phyloP scores from a whole-genome alignment of 345 rosid genomes.

The Hibiscus tridactylites region DNA sequence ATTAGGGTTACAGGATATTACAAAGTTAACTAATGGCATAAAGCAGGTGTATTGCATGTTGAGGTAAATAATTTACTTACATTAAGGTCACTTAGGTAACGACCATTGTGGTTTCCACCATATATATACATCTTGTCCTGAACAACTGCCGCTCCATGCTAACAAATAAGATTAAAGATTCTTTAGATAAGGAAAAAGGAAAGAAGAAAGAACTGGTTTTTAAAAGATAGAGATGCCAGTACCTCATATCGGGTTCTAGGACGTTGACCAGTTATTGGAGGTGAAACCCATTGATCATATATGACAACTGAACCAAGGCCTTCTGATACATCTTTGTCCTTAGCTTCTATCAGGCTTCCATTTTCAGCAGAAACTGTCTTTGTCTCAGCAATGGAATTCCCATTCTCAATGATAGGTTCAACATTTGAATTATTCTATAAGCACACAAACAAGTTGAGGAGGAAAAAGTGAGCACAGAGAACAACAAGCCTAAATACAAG shows the following conservation, averaged over 20 bases:
- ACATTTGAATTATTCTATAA: not conserved
- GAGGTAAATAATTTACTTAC: constrained; percentile 42
- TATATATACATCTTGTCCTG: constrained; percentile 87
- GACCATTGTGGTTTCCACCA: constrained; percentile 99
- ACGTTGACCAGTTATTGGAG: not conserved
- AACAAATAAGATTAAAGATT: constrained; percentile 19
- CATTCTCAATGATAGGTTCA: not conserved
- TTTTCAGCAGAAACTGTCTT: not conserved
- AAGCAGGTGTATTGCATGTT: not conserved
- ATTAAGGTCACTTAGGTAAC: constrained; percentile 88
- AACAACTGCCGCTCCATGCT: constrained; percentile 92
- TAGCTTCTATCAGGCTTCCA: not conserved
- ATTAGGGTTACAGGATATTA: not conserved
- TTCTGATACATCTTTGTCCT: not conserved
- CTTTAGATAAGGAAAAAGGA: constrained; percentile 17
- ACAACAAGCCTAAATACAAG: not conserved
- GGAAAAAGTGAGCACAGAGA: not conserved
- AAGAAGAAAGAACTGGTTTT: constrained; percentile 11
- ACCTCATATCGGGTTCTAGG: not conserved
- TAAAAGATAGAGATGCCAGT: not conserved
- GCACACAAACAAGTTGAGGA: not conserved
- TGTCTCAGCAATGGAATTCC: not conserved
- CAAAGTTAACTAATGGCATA: not conserved
- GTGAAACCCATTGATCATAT: not conserved
- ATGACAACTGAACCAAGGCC: not conserved